These are phyloP conservation scores for Eremothecium gossypii DNA, from an alignment of 1,139 yeast species.

Conservation along the genomic window DNA sequence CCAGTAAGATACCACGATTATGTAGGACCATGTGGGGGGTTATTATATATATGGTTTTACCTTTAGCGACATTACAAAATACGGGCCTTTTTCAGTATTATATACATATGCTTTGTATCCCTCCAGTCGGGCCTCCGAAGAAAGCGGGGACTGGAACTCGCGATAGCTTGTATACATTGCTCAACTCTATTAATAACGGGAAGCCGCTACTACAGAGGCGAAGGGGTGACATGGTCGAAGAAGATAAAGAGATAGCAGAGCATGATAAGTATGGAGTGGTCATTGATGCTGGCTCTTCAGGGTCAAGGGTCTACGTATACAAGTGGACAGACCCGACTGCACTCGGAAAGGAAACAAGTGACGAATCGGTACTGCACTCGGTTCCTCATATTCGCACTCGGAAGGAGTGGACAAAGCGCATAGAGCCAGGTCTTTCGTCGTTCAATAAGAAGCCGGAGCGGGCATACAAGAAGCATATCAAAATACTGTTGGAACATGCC, in stretches of 20 bases:
- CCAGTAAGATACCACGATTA: too few species aligned
- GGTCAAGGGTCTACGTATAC: conserved; percentile 64
- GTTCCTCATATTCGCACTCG: conserved; percentile 58
- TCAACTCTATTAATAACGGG: too few species aligned
- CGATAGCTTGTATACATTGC: too few species aligned
- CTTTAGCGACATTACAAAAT: too few species aligned
- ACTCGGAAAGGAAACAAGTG: conserved; percentile 19
- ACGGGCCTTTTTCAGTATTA: neutral
- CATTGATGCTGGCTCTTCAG: conserved; percentile 76
- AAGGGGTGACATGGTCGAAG: too few species aligned
- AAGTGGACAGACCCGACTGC: conserved; percentile 48
- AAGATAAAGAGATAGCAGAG: too few species aligned
- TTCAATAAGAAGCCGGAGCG: conserved; percentile 40
- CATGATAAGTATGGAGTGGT: conserved; percentile 52
- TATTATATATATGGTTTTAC: too few species aligned
- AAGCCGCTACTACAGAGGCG: too few species aligned
- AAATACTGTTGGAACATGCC: conserved; percentile 48
- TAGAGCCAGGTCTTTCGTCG: conserved; percentile 61
- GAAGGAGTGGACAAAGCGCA: conserved; percentile 51
- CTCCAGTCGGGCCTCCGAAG: too few species aligned
- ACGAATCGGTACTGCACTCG: conserved; percentile 33
- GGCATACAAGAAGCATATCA: conserved; percentile 55
- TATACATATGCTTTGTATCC: too few species aligned
- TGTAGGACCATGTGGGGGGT: too few species aligned
- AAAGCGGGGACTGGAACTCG: too few species aligned